Conservation (phyloP, 2,329 filamentous ascomycete species). For the Dactylellina haptotyla region DNA sequence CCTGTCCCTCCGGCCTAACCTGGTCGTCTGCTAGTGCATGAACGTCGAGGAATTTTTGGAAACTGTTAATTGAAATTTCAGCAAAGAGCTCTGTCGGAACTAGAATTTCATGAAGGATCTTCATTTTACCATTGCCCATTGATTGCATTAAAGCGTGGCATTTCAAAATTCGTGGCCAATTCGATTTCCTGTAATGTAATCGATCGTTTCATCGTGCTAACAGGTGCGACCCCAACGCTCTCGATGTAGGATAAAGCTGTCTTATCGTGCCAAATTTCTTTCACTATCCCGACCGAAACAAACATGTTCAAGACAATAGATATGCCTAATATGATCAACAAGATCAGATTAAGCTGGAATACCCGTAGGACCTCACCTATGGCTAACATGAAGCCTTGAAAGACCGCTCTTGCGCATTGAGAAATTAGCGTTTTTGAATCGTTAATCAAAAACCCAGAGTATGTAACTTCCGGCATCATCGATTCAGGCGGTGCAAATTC, state of each 20-base stretch:
- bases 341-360: conserved; percentile 16
- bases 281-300: conserved; percentile 23
- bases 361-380: conserved; percentile 2
- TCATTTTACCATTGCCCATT: conserved; percentile 35
- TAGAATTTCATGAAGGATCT: background rate
- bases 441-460: conserved; percentile 1
- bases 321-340: conserved; percentile 25
- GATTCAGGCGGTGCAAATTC: conserved; percentile 8
- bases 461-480: conserved; percentile 34
- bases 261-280: conserved; percentile 39
- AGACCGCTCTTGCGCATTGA: background rate
- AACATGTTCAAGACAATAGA: conserved; percentile 32
- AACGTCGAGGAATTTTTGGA: conserved; percentile 43
- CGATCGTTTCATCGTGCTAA: conserved; percentile 36
- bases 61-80: conserved; percentile 11
- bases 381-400: background rate
- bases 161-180: conserved; percentile 22
- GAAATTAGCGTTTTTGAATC: background rate
- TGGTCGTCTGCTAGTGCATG: conserved; percentile 26
- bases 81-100: background rate
- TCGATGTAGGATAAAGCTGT: conserved; percentile 38
- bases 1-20: background rate
- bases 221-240: conserved; percentile 30
- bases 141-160: conserved; percentile 17
- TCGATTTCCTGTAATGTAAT: conserved; percentile 46